Evolutionary conservation across 1,284 basidiomycete species (phyloP).

Genomic region (Pterulicium gracile): DNA sequence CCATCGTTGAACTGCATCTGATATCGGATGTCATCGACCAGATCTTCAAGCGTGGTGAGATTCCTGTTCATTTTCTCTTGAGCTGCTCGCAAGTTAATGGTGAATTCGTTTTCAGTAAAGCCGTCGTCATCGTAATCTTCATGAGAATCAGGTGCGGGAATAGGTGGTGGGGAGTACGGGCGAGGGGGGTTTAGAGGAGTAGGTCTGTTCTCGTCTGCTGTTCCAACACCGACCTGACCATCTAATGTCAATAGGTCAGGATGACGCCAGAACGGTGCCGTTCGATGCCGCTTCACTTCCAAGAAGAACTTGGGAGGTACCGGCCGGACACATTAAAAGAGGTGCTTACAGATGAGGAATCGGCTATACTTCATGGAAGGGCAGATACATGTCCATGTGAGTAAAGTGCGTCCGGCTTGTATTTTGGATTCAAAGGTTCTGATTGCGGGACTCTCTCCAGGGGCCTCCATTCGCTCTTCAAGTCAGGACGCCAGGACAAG

Average conservation of each 20-base stretch:
- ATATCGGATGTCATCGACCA: too few species aligned
- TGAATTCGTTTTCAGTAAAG: too few species aligned
- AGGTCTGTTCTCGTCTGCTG: too few species aligned
- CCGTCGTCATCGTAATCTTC: too few species aligned
- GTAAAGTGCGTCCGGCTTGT: conserved; percentile 12
- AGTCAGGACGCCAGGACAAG: conserved; percentile 18
- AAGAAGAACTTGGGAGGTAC: conserved; percentile 21
- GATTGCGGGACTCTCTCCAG: conserved; percentile 13
- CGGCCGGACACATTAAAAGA: conserved; percentile 16
- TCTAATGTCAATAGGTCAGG: conserved; percentile 9
- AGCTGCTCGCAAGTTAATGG: too few species aligned
- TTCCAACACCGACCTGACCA: conserved; percentile 4
- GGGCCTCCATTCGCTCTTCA: conserved; percentile 19
- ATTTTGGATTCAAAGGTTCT: conserved; percentile 15
- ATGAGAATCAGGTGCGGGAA: too few species aligned
- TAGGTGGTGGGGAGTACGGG: too few species aligned
- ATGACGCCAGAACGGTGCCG: conserved; percentile 19
- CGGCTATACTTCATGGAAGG: conserved; percentile 16
- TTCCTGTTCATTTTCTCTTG: too few species aligned
- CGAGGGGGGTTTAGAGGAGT: too few species aligned
- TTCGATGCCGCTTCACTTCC: conserved; percentile 14
- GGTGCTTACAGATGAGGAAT: conserved; percentile 25
- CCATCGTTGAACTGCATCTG: too few species aligned
- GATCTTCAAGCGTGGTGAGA: too few species aligned
- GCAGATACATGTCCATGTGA: conserved; percentile 21